Percentiles rank a stretch among this genome's conserved stretches.
These are phyloP conservation scores for Pichia sp. DNA, from an alignment of 1,139 yeast species.

Conservation along the genomic window DNA sequence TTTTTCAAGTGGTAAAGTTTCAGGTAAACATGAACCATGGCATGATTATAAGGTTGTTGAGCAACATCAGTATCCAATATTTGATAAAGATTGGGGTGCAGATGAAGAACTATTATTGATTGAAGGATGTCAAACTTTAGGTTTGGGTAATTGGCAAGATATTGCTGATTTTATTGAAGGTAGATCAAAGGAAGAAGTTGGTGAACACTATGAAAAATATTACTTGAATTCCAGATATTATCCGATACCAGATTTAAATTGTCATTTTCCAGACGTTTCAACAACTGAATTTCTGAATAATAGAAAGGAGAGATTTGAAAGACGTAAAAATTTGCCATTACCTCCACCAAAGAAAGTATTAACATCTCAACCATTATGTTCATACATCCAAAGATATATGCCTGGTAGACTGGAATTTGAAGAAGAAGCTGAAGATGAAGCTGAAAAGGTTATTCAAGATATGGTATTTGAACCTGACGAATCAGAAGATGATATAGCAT, in stretches of 20 bases:
- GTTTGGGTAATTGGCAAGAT: constrained; percentile 97
- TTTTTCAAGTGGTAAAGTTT: constrained; percentile 73
- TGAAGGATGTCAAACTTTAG: constrained; percentile 84
- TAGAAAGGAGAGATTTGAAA: constrained; percentile 67
- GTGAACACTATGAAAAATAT: constrained; percentile 64
- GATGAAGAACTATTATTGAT: constrained; percentile 86
- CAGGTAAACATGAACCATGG: constrained; percentile 88
- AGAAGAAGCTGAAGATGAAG: constrained; percentile 93
- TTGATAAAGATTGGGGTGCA: constrained; percentile 93
- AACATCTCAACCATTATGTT: constrained; percentile 92
- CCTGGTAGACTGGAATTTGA: constrained; percentile 97
- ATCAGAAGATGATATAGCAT: constrained; percentile 76
- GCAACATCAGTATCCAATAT: constrained; percentile 91
- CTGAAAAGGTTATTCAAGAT: constrained; percentile 89
- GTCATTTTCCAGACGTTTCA: constrained; percentile 54
- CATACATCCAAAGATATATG: constrained; percentile 96
- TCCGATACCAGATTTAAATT: constrained; percentile 77
- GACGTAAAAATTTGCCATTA: constrained; percentile 50
- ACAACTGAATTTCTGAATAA: constrained; percentile 65
- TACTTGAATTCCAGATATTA: constrained; percentile 66
- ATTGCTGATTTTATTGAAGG: constrained; percentile 93
- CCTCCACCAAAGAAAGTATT: constrained; percentile 84
- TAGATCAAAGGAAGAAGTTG: constrained; percentile 86
- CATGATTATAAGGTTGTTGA: constrained; percentile 90
- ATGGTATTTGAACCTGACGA: constrained; percentile 95